Evolutionary conservation across 768 basidiomycete species (phyloP), one percentile per base, ranked within the genome.

Genomic region (Leccinum subtestaceum): DNA sequence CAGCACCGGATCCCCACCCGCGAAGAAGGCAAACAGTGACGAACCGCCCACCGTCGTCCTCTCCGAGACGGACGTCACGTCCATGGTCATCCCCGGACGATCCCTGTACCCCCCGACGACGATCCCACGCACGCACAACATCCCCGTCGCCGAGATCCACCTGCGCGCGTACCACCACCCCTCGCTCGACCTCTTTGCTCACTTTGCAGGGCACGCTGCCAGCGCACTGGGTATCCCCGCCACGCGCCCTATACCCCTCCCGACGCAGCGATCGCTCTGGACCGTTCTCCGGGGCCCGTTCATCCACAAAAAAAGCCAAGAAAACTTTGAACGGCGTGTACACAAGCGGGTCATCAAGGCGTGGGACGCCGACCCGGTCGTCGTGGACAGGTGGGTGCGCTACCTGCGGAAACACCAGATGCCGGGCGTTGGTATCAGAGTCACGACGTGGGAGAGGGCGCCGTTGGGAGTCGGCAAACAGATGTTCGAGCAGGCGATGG

Each of bases 231-330:
- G 84, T 17, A 91, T 96, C 47, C 93, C 95, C 1, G 78, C 82
- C 34, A 87, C 91, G 3, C 78, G 80, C 17, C 79, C 86, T 11
- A 79, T 80, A 13, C 74, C 76, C 4, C 83, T 96, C 0, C 94
- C 93, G 0, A 91, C 83, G 2, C 79, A 87, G 63, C 88, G 91
- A 48, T 78, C 81, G 5, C 76, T 97, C 10, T 93, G 91, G 87
- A 97, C 96, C 0, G 95, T 97, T 17, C 80, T 82, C 9, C 84
- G 88, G 36, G 83, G 85, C 4, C 95, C 96, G 10, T 98, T 98
- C 70, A 87, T 84, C 5, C 89, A 95, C 73, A 98, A 98, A 70
- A 97, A 96, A 75, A 78, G 83, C 17, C 95, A 98, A 74, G 95
- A 98, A 78, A 98, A 98, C 75, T 98, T 96, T 71, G 89, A 94